These are phyloP conservation scores for Bipolaris sorokiniana DNA, from an alignment of 2,329 filamentous ascomycete genomes.

Conservation along the genomic window DNA sequence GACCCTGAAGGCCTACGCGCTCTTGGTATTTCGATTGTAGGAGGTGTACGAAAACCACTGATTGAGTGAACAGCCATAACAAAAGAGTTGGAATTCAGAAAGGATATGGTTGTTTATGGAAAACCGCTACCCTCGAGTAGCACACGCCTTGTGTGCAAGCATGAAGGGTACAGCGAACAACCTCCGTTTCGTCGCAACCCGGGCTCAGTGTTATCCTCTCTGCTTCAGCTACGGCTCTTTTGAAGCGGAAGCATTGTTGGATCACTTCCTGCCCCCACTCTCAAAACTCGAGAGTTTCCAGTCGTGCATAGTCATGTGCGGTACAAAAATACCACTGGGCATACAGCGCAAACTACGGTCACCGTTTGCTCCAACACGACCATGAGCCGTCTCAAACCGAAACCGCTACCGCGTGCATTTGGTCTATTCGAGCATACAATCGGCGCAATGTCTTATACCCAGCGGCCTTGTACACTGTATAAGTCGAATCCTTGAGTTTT, in stretches of 20 bases:
- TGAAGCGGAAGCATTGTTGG: neutral
- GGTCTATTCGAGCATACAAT: constrained; percentile 12
- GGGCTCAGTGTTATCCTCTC: neutral
- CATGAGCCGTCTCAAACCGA: neutral
- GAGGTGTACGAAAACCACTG: constrained; percentile 65
- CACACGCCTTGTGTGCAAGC: neutral
- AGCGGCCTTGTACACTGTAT: constrained; percentile 8
- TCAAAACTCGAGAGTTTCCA: neutral
- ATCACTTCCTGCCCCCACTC: neutral
- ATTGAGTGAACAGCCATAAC: constrained; percentile 62
- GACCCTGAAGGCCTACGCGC: constrained; percentile 69
- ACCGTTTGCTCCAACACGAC: neutral
- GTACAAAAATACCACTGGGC: neutral
- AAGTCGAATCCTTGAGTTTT: neutral
- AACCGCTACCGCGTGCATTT: constrained; percentile 3
- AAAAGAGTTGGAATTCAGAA: constrained; percentile 1
- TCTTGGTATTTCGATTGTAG: constrained; percentile 68
- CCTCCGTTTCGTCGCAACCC: neutral
- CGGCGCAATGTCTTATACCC: constrained; percentile 17
- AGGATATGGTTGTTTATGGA: constrained; percentile 2
- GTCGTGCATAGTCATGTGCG: neutral
- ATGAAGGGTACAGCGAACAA: neutral
- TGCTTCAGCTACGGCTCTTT: neutral
- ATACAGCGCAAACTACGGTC: neutral
- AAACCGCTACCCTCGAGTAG: neutral